Evolutionary conservation across 164 flowering plant species (phyloP).

Genomic region (Kingdonia uniflora): DNA sequence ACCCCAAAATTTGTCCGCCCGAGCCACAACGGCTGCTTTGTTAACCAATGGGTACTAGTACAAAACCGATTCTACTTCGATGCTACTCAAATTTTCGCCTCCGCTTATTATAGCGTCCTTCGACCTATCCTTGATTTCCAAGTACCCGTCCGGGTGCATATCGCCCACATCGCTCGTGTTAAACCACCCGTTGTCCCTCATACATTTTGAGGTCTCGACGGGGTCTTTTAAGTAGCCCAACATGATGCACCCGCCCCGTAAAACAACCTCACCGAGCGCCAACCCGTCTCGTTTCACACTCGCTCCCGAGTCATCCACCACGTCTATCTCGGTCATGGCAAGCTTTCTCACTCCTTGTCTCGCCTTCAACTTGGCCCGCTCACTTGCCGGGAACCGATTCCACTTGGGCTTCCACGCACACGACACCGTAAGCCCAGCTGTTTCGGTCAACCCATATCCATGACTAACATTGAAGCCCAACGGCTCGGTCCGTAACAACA

Average conservation of each 20-base stretch:
- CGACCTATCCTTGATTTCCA: slow-evolving; percentile 31
- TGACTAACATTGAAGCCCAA: slow-evolving; percentile 38
- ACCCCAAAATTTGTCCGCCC: slow-evolving; percentile 45
- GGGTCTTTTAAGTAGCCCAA: slow-evolving; percentile 35
- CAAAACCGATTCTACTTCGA: slow-evolving; percentile 46
- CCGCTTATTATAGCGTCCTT: slow-evolving; percentile 45
- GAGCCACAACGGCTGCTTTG: slow-evolving; percentile 47
- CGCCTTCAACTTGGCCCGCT: slow-evolving; percentile 33
- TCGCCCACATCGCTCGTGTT: slow-evolving; percentile 35
- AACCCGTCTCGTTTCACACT: slow-evolving; percentile 29
- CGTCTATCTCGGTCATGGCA: slow-evolving; percentile 24
- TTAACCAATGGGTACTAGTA: slow-evolving; percentile 28
- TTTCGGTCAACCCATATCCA: slow-evolving; percentile 49
- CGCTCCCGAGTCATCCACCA: slow-evolving; percentile 23
- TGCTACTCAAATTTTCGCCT: slow-evolving; percentile 45
- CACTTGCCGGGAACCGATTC: slow-evolving; percentile 28
- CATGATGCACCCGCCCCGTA: slow-evolving; percentile 28
- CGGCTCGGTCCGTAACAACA: slow-evolving; percentile 25
- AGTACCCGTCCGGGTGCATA: slow-evolving; percentile 30
- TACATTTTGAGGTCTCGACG: slow-evolving; percentile 14
- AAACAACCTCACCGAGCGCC: slow-evolving; percentile 32
- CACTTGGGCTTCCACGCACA: slow-evolving; percentile 47
- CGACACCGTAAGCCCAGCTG: slow-evolving; percentile 25
- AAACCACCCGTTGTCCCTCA: slow-evolving; percentile 25
- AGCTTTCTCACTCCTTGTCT: slow-evolving; percentile 35